phyloP scores from a whole-genome alignment of 2,329 filamentous ascomycete genomes.

The Fusarium sp. region DNA sequence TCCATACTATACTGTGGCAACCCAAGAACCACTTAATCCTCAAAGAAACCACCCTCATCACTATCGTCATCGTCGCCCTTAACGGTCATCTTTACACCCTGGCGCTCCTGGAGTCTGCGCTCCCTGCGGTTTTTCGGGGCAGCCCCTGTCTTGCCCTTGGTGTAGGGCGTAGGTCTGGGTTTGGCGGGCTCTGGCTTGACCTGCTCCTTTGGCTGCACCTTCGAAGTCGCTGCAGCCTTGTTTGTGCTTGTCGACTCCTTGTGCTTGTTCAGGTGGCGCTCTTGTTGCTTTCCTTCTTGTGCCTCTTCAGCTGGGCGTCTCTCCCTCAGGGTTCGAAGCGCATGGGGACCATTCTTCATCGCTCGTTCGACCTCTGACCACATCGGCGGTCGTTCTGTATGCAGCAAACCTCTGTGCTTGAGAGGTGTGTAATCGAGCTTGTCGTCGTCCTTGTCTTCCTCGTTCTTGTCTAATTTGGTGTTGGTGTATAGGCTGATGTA shows the following conservation, averaged over 20 bases:
- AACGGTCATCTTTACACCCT: conserved; percentile 50
- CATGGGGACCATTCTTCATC: conserved; percentile 67
- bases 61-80: conserved; percentile 62
- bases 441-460: conserved; percentile 53
- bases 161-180: conserved; percentile 26
- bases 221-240: conserved; percentile 30
- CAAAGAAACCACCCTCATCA: conserved; percentile 71
- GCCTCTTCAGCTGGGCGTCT: conserved; percentile 54
- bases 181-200: conserved; percentile 32
- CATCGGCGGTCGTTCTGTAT: conserved; percentile 68
- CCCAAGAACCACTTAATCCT: conserved; percentile 13
- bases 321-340: conserved; percentile 69
- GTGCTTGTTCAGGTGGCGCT: conserved; percentile 33
- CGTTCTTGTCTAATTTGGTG: conserved; percentile 52
- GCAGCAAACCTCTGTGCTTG: conserved; percentile 60
- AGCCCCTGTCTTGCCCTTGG: conserved; percentile 44
- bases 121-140: conserved; percentile 55
- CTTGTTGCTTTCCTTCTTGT: conserved; percentile 23
- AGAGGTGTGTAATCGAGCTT: conserved; percentile 49
- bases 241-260: conserved; percentile 38
- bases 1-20: background rate
- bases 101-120: conserved; percentile 54
- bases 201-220: conserved; percentile 40
- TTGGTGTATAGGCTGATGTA: conserved; percentile 75
- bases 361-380: conserved; percentile 77